These are phyloP conservation scores for Casuarina glauca DNA, from an alignment of 306 rosid species.

Conservation along the genomic window DNA sequence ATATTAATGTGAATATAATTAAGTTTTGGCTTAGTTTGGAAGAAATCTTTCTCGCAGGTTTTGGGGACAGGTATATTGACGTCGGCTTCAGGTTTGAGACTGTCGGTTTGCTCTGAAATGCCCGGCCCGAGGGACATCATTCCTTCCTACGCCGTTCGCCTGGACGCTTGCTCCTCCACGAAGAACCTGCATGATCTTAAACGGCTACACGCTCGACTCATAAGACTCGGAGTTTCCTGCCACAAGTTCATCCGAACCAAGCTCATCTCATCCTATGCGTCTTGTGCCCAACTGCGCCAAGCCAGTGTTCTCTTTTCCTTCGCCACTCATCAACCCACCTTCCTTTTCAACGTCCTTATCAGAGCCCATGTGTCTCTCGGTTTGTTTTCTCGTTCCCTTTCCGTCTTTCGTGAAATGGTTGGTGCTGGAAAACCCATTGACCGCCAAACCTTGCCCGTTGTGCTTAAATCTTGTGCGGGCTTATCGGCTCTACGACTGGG, in stretches of 20 bases:
- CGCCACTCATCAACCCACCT: constrained; percentile 59
- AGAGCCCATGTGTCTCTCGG: constrained; percentile 54
- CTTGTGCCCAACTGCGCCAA: constrained; percentile 50
- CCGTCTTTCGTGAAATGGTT: constrained; percentile 47
- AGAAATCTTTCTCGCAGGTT: too few species aligned
- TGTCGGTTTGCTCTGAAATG: constrained; percentile 9
- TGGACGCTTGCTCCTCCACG: constrained; percentile 40
- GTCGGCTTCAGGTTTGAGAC: background rate
- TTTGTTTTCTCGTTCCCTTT: constrained; percentile 51
- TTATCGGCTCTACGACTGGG: constrained; percentile 49
- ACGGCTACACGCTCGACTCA: constrained; percentile 49
- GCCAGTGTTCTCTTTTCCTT: constrained; percentile 54
- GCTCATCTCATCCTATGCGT: constrained; percentile 60
- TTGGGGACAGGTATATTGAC: too few species aligned
- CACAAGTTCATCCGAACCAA: constrained; percentile 56
- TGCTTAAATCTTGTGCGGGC: constrained; percentile 60
- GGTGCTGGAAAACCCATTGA: constrained; percentile 40
- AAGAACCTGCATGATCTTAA: constrained; percentile 43
- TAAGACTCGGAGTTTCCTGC: constrained; percentile 43
- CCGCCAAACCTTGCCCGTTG: constrained; percentile 48
- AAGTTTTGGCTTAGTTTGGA: too few species aligned
- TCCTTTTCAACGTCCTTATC: constrained; percentile 64
- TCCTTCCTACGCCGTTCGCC: constrained; percentile 44
- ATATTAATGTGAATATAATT: too few species aligned
- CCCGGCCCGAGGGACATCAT: constrained; percentile 23